phyloP scores from a whole-genome alignment of 1,284 basidiomycete species.

The Cerrena zonata region DNA sequence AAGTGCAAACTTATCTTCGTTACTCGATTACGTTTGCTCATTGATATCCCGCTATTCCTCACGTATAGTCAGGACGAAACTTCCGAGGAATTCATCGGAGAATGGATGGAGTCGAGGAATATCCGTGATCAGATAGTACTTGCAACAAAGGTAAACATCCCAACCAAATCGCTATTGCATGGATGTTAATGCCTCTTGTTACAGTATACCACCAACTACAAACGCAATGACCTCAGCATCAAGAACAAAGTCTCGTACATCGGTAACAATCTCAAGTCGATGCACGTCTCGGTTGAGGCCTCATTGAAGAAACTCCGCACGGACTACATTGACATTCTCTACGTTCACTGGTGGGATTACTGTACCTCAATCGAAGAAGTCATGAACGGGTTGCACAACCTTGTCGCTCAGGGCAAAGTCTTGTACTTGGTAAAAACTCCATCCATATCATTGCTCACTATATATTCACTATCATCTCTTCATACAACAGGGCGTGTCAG shows the following conservation, averaged over 20 bases:
- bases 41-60: background rate
- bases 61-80: constrained; percentile 22
- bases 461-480: background rate
- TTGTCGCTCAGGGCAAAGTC: constrained; percentile 39
- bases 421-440: constrained; percentile 38
- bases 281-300: constrained; percentile 28
- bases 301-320: constrained; percentile 40
- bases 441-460: background rate
- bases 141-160: constrained; percentile 32
- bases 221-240: constrained; percentile 18
- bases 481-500: constrained; percentile 19
- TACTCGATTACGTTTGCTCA: background rate
- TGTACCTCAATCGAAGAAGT: constrained; percentile 41
- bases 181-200: too few relatives aligned
- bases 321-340: too few relatives aligned
- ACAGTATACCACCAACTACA: constrained; percentile 33
- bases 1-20: background rate
- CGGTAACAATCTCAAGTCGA: constrained; percentile 37
- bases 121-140: constrained; percentile 40
- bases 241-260: constrained; percentile 36
- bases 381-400: constrained; percentile 43
- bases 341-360: too few relatives aligned
- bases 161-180: background rate
- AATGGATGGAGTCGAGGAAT: constrained; percentile 33
- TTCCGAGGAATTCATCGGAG: too few relatives aligned